These are phyloP conservation scores for Candida adriatica DNA, from an alignment of 805 yeast genomes.

Conservation along the genomic window DNA sequence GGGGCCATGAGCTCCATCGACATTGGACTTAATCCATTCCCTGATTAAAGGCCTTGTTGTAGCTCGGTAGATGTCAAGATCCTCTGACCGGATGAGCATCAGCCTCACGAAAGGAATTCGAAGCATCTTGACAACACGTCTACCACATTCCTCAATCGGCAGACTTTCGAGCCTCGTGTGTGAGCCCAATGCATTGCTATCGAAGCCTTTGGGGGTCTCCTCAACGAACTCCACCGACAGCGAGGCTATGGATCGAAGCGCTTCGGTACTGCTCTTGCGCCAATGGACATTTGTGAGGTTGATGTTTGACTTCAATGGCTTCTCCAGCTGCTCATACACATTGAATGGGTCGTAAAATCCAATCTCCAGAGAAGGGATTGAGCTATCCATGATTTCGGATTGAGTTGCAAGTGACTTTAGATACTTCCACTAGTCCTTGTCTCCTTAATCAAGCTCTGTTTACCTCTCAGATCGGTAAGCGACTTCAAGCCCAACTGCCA, in stretches of 20 bases:
- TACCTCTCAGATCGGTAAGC: too few species aligned
- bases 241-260: constrained; percentile 55
- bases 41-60: constrained; percentile 75
- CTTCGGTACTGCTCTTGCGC: constrained; percentile 44
- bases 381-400: constrained; percentile 1
- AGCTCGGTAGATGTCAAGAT: constrained; percentile 66
- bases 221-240: constrained; percentile 49
- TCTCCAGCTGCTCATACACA: constrained; percentile 39
- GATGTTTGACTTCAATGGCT: constrained; percentile 38
- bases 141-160: not conserved
- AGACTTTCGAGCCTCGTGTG: not conserved
- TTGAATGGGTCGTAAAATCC: constrained; percentile 76
- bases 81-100: constrained; percentile 61
- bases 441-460: too few species aligned
- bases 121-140: constrained; percentile 6
- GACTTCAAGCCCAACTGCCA: too few species aligned
- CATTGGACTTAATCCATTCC: constrained; percentile 61
- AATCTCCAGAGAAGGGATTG: constrained; percentile 18
- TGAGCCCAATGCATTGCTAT: constrained; percentile 8
- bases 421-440: too few species aligned
- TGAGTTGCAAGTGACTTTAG: too few species aligned
- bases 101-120: constrained; percentile 50
- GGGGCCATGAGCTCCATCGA: constrained; percentile 33
- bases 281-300: constrained; percentile 67
- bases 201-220: constrained; percentile 41